A percentile compares a stretch with the other conserved stretches of the same genome.
These are phyloP conservation scores for Macrolepiota albuminosa DNA, from an alignment of 768 basidiomycete species.

Conservation along the genomic window DNA sequence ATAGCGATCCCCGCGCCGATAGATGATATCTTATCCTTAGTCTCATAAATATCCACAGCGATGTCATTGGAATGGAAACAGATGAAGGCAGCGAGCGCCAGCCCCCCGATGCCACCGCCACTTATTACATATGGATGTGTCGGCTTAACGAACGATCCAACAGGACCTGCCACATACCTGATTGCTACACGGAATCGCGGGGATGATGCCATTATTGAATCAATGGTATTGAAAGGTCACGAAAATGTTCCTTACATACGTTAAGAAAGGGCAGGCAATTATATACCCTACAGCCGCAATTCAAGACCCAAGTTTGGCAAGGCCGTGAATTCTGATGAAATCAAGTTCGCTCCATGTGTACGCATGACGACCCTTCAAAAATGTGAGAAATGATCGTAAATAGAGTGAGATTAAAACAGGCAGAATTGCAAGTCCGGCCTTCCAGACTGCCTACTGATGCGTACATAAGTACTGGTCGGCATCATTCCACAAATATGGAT, in stretches of 20 bases:
- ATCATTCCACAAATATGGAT: too few relatives aligned
- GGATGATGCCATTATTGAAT: background rate
- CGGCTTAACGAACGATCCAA: background rate
- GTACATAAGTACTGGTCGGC: too few relatives aligned
- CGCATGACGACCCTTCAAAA: background rate
- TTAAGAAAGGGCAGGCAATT: background rate
- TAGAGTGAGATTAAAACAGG: too few relatives aligned
- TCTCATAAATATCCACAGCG: slow-evolving; percentile 36
- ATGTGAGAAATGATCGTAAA: too few relatives aligned
- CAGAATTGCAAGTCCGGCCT: too few relatives aligned
- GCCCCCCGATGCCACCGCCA: slow-evolving; percentile 32
- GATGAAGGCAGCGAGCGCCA: slow-evolving; percentile 34
- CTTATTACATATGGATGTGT: slow-evolving; percentile 2
- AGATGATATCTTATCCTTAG: slow-evolving; percentile 32
- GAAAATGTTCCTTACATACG: background rate
- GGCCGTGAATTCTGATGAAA: background rate
- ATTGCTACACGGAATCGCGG: slow-evolving; percentile 12
- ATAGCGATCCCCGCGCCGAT: slow-evolving; percentile 37
- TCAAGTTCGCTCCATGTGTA: too few relatives aligned
- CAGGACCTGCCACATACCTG: background rate
- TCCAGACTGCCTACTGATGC: too few relatives aligned
- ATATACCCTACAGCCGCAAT: background rate
- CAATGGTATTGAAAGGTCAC: too few relatives aligned
- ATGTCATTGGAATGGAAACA: slow-evolving; percentile 23
- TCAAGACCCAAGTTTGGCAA: background rate